Evolutionary conservation across 2,329 filamentous ascomycete genomes (phyloP).

Genomic region (Lachnellula arida): DNA sequence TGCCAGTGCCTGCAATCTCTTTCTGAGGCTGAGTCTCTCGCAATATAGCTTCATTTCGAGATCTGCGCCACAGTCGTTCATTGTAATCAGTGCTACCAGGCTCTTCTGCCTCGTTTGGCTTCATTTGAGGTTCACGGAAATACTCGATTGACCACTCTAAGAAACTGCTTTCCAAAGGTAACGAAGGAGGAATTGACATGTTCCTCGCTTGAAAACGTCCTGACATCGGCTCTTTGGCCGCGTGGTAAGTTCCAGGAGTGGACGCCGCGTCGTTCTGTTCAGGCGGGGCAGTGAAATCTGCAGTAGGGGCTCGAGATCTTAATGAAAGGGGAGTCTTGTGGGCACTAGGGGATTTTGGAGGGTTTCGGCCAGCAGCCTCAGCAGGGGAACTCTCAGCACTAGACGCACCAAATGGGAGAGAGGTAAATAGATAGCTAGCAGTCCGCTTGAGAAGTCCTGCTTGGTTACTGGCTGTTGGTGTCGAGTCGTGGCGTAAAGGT

Average conservation of each 20-base stretch:
- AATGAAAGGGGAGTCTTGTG: constrained; percentile 26
- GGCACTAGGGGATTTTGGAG: constrained; percentile 24
- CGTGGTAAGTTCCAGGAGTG: constrained; percentile 66
- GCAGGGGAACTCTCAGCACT: constrained; percentile 25
- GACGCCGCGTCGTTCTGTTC: constrained; percentile 69
- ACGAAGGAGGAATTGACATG: constrained; percentile 50
- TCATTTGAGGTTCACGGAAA: constrained; percentile 98
- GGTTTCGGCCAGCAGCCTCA: constrained; percentile 18
- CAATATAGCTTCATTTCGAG: constrained; percentile 89
- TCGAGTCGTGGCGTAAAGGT: constrained; percentile 26
- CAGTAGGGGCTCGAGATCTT: constrained; percentile 41
- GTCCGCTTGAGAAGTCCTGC: constrained; percentile 59
- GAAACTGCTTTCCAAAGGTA: constrained; percentile 80
- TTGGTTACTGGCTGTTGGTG: constrained; percentile 44
- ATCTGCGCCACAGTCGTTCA: constrained; percentile 84
- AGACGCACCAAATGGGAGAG: constrained; percentile 41
- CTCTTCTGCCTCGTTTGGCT: constrained; percentile 89
- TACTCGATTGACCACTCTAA: constrained; percentile 97
- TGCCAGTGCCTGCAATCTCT: constrained; percentile 75
- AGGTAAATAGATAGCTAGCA: constrained; percentile 56
- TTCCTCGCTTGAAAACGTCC: constrained; percentile 65
- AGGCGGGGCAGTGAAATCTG: constrained; percentile 60
- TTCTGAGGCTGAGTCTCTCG: constrained; percentile 92
- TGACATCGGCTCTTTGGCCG: constrained; percentile 73
- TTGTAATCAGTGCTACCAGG: constrained; percentile 97